Percentiles rank a stretch among this genome's conserved stretches.
These are phyloP conservation scores for Noccaea caerulescens DNA, from an alignment of 345 rosid genomes.

Conservation along the genomic window DNA sequence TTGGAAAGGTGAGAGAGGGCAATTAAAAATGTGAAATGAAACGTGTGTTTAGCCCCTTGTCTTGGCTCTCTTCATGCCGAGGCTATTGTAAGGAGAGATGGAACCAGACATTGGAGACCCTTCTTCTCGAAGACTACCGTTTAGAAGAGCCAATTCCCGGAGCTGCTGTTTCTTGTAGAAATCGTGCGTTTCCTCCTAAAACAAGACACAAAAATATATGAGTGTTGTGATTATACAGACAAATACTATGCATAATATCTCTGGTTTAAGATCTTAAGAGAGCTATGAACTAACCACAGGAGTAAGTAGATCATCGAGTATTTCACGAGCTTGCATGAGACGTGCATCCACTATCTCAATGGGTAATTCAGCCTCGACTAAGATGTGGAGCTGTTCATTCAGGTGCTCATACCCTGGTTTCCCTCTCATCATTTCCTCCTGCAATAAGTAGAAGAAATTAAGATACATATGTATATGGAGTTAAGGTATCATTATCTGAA, in stretches of 20 bases:
- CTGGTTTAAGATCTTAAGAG: slow-evolving; percentile 18
- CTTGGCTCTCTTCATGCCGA: slow-evolving; percentile 98
- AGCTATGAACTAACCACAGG: slow-evolving; percentile 64
- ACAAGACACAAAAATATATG: neutral
- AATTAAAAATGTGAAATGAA: neutral
- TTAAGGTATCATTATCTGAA: neutral
- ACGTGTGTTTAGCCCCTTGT: slow-evolving; percentile 68
- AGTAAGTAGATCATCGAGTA: slow-evolving; percentile 87
- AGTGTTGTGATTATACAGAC: neutral
- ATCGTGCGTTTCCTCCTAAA: slow-evolving; percentile 92
- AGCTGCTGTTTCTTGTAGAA: slow-evolving; percentile 97
- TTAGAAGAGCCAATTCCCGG: slow-evolving; percentile 91
- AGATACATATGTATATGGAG: neutral
- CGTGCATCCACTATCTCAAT: slow-evolving; percentile 90
- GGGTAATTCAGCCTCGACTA: slow-evolving; percentile 94
- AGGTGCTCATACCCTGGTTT: slow-evolving; percentile 97
- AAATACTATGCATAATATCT: neutral
- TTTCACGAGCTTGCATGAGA: slow-evolving; percentile 90
- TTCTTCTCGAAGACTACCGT: slow-evolving; percentile 93
- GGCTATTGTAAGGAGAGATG: slow-evolving; percentile 89
- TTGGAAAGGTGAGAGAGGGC: slow-evolving; percentile 41
- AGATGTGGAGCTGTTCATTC: slow-evolving; percentile 92
- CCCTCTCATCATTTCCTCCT: slow-evolving; percentile 99
- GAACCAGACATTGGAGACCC: slow-evolving; percentile 99
- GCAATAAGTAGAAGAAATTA: slow-evolving; percentile 21